Conservation (phyloP, 208 protist species). For the Acanthamoeba triangularis region DNA sequence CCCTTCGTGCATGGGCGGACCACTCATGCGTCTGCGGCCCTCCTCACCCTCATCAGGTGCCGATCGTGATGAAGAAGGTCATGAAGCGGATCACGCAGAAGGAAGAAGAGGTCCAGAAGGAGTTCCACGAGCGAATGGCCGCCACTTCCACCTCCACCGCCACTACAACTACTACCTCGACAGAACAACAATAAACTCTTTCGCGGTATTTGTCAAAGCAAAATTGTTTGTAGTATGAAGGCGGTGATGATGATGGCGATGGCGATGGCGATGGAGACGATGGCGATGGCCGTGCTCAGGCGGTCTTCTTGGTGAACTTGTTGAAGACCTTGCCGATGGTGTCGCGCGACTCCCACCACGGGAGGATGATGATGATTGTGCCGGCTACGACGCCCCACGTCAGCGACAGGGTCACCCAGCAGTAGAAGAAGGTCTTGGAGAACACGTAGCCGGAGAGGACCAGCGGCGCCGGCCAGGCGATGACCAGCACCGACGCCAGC, state of each 20-base stretch:
- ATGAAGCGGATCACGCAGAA: conserved; percentile 33
- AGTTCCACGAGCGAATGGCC: neutral
- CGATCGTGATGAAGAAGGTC: conserved; percentile 49
- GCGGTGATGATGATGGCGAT: too few species aligned
- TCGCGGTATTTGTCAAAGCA: too few species aligned
- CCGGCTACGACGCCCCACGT: conserved; percentile 58
- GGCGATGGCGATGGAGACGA: too few species aligned
- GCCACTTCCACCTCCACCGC: neutral
- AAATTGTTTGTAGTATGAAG: too few species aligned
- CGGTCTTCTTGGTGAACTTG: conserved; percentile 36
- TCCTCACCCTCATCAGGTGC: neutral
- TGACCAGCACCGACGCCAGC: conserved; percentile 63
- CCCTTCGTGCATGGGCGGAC: neutral
- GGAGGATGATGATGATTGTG: conserved; percentile 50
- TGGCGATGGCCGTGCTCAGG: neutral
- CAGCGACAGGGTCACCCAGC: conserved; percentile 58
- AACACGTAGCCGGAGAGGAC: conserved; percentile 68
- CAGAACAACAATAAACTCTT: neutral
- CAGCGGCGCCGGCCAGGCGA: conserved; percentile 57
- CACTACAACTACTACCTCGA: neutral
- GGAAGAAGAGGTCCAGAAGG: neutral
- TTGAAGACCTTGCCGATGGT: conserved; percentile 39
- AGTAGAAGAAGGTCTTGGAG: conserved; percentile 71
- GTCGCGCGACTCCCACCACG: conserved; percentile 55
- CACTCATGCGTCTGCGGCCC: neutral